Evolutionary conservation across 768 basidiomycete species (phyloP), one percentile per base, ranked within the genome.

Genomic region (Calocera viscosa): DNA sequence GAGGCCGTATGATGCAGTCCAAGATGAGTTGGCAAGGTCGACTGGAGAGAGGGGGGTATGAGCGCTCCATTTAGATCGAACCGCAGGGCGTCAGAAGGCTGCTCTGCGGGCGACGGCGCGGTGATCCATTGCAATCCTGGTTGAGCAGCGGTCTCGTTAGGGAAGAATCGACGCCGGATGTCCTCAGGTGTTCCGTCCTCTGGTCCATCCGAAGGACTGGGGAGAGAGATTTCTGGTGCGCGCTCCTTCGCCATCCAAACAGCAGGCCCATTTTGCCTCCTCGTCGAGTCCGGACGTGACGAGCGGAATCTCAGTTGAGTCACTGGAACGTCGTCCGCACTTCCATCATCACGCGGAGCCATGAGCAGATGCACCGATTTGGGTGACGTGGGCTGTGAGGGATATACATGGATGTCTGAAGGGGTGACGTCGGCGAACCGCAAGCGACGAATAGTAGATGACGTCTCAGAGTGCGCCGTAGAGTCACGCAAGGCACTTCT

Each of bases 1-100:
- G 87, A 83, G 3, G 92, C 87, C 73, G 95, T 94, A 73, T 96
- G 94, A 75, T 97, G 93, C 1, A 95, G 79, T 2, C 94, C 94
- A 5, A 92, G 81, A 76, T 93, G 87, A 0, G 90, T 87, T 1
- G 92, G 93, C 1, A 95, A 79, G 0, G 79, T 80, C 0, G 80
- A 74, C 1, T 84, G 82, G 1, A 85, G 71, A 1, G 79, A 72
- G 0, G 78, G 67, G 0, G 89, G 79, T n/a, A 95, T 86, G 0
- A 84, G 83, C 11, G 76, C 79, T 7, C 92, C 93, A 0, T 82
- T 80, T 1, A 94, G 82, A 74, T 94, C 89, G 69, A 82, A 83
- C 40, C 90, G 34, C 0, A 77, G 65, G 1, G 74, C 34, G 14
- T 79, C 69, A 10, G 77, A 66, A 10, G 73, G 64, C 2, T 34